Evolutionary conservation across 2,329 filamentous ascomycete genomes (phyloP).

Genomic region (Ophiostoma triangulosporum): DNA sequence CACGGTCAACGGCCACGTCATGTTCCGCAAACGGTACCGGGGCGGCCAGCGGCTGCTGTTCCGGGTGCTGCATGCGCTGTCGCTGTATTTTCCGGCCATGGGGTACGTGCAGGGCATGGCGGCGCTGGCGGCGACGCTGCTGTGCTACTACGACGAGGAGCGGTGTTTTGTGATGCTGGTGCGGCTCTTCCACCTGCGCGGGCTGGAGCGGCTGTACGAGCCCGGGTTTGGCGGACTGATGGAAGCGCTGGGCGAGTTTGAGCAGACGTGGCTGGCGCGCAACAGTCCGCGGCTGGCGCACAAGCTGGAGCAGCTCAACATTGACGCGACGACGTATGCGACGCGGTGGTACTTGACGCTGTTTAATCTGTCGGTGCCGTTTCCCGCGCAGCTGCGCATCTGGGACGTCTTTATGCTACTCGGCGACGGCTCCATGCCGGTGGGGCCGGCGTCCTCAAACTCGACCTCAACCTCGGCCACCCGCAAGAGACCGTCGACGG

Average conservation of each 20-base stretch:
- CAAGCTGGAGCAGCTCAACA: conserved; percentile 66
- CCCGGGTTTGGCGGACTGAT: conserved; percentile 78
- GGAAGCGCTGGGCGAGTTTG: conserved; percentile 73
- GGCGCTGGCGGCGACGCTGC: conserved; percentile 74
- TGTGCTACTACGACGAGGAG: conserved; percentile 97
- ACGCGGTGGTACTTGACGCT: conserved; percentile 95
- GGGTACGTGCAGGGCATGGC: conserved; percentile 99
- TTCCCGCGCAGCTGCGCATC: conserved; percentile 81
- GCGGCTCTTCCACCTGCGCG: conserved; percentile 81
- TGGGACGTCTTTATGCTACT: conserved; percentile 98
- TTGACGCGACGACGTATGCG: conserved; percentile 84
- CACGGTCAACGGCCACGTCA: conserved; percentile 90
- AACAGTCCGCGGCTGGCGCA: conserved; percentile 53
- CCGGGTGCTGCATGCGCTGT: conserved; percentile 80
- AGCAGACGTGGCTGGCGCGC: conserved; percentile 64
- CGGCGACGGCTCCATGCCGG: conserved; percentile 39
- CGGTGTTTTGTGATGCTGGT: conserved; percentile 91
- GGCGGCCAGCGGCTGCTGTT: conserved; percentile 88
- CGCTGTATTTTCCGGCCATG: conserved; percentile 77
- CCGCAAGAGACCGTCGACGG: background rate
- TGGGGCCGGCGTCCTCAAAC: background rate
- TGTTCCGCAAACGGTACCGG: conserved; percentile 86
- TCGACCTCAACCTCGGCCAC: background rate
- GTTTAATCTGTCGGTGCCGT: conserved; percentile 94
- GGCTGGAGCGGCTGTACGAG: conserved; percentile 71